phyloP scores from a whole-genome alignment of 1,284 basidiomycete species.

The Chiua sp. region DNA sequence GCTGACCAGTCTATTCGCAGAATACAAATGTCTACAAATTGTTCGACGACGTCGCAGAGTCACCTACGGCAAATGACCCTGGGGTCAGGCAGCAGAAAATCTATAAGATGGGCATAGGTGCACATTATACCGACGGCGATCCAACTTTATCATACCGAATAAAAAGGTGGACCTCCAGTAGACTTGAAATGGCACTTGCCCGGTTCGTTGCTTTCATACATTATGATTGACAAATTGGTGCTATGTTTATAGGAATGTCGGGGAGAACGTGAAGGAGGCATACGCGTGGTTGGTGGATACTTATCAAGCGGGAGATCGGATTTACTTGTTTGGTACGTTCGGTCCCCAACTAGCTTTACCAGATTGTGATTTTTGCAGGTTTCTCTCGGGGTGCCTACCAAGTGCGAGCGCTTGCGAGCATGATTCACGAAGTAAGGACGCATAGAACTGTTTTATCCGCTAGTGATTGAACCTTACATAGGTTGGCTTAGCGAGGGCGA shows the following conservation, averaged over 20 bases:
- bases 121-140: background rate
- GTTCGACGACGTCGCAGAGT: background rate
- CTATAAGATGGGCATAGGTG: background rate
- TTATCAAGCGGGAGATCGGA: conserved; percentile 33
- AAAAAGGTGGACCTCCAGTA: background rate
- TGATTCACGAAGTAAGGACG: conserved; percentile 38
- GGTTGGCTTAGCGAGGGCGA: conserved; percentile 17
- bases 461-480: conserved; percentile 30
- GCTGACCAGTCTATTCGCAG: background rate
- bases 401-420: conserved; percentile 42
- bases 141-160: background rate
- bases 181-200: conserved; percentile 8
- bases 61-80: background rate
- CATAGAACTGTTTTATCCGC: conserved; percentile 2
- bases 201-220: background rate
- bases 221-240: too few relatives aligned
- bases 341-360: conserved; percentile 25
- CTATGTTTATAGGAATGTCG: conserved; percentile 6
- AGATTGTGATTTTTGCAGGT: conserved; percentile 39
- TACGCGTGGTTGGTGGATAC: conserved; percentile 45
- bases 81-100: background rate
- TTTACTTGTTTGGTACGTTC: conserved; percentile 44
- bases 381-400: conserved; percentile 50
- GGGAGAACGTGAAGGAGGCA: conserved; percentile 31
- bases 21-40: background rate